Evolutionary conservation across 2,329 filamentous ascomycete species (phyloP).

Genomic region (Thelonectria discophora): DNA sequence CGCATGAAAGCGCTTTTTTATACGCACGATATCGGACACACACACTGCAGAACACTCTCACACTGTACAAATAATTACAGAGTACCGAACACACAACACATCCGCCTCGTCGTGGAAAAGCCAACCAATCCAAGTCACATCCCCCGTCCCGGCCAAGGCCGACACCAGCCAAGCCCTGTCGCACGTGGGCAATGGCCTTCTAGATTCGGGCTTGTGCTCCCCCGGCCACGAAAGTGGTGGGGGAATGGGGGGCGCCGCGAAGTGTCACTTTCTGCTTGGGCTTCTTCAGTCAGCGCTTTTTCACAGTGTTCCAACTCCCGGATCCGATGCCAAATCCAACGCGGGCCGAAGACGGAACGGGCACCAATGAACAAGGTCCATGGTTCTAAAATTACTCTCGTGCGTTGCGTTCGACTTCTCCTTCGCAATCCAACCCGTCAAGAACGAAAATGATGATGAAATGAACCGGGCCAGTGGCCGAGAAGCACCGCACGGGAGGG

Average conservation of each 20-base stretch:
- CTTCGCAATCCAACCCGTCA: neutral
- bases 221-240: constrained; percentile 15
- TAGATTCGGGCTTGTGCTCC: constrained; percentile 7
- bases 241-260: constrained; percentile 5
- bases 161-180: constrained; percentile 37
- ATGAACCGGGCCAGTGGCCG: constrained; percentile 16
- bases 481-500: neutral
- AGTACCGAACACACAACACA: no score
- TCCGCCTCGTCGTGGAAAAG: neutral
- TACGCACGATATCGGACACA: neutral
- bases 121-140: neutral
- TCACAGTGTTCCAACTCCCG: no score
- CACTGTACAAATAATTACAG: no score
- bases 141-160: constrained; percentile 22
- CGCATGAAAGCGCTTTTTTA: neutral
- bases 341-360: constrained; percentile 20
- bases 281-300: no score
- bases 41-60: no score
- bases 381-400: constrained; percentile 4
- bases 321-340: neutral
- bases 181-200: constrained; percentile 39
- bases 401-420: neutral
- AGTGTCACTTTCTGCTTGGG: no score
- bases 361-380: constrained; percentile 14
- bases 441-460: neutral